Base-by-base conservation (phyloP, 2,329 filamentous ascomycete species). In the Cladosporium colombiae region DNA sequence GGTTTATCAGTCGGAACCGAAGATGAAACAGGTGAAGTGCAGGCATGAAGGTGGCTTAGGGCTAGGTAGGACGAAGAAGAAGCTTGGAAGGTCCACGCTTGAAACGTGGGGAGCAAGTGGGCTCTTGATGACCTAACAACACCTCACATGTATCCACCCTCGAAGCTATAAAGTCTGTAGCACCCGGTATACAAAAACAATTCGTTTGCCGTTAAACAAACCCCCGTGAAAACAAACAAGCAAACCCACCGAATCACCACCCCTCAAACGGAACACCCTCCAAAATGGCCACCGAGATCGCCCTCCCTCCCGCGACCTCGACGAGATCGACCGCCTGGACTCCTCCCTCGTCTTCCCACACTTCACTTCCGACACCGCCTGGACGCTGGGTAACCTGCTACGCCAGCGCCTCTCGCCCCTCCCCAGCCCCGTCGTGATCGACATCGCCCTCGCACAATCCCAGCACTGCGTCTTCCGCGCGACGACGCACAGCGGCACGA, bases 311-410 rank as follows among this genome's bases (percentile, higher is more conserved):
- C 69, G 73, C 66, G 77, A 78, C 46, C 76, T 81, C 35, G 70
- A 74, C 25, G 74, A 77, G 44, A 79, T 82, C 64, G 76, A 75
- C 21, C 71, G 73, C 62, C 76, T 81, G 67, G 81, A 83, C 71
- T 74, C 73, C 49, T 74, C 76, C 46, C 80, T 83, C 67, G 74
- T 74, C n/a, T 82, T 83, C 70, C 77, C 80, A 14, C 72, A 83
- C 68, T 91, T 91, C 78, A 90, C 88, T 1, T 80, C 83, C 64
- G 79, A 84, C 27, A 88, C 89, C 71, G 89, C 89, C 60, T 89
- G 86, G 81, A 81, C 84, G 37, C 83, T 91, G 4, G 89, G 89
- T 66, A 84, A 84, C 68, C 83, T 88, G 23, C 83, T 91, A 29
- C 85, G 88, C 71, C 84, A 83, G 46, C 84, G 88, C n/a, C 84